Evolutionary conservation across 371 early-diverging fungal species (phyloP), one percentile per base, ranked within the genome.

Genomic region (Apophysomyces ossiformis): DNA sequence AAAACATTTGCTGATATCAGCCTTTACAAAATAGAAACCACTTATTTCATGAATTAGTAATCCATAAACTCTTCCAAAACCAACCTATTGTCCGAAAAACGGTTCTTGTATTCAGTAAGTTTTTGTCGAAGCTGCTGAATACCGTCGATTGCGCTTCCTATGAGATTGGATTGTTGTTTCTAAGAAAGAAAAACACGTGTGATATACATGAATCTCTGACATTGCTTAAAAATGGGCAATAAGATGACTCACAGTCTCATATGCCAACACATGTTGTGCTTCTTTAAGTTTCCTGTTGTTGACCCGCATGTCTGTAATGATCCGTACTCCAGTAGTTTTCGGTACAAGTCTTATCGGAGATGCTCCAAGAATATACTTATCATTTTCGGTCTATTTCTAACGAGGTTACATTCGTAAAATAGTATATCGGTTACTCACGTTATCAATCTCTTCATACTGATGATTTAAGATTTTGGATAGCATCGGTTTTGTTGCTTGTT

Each of bases 1-100:
- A 73, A 90, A 96, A 26, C 92, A 90, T 37, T 74, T 75, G 35
- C 75, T 74, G 36, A 96, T 87, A 69, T 96, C 97, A 12, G 93
- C 83, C 67, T 96, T 96, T 60, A 88, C 92, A 74, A 95, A 89
- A 58, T 89, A 96, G 5, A 71, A 71, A n/a, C 65, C 58, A 9
- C 54, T 63, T 36, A 15, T 36, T 38, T 21, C 8, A 45, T 56
- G 26, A 58, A 63, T 26, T 16, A 37, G 15, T 7, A 41, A 37
- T 56, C 37, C 18, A 2, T 44, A 2, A 18, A 61, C 16, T 8
- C 11, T 12, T 0, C 16, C 58, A 43, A 65, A 43, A 66, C 66
- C 18, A 67, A 61, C 37, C 61, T 37, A 18, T 64, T 59, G 7
- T 7, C 37, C 62, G 18, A 15, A 1, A 68, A 36, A 13, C 60